These are phyloP conservation scores for Fusarium stilboides DNA, from an alignment of 2,329 filamentous ascomycete genomes.

Conservation along the genomic window DNA sequence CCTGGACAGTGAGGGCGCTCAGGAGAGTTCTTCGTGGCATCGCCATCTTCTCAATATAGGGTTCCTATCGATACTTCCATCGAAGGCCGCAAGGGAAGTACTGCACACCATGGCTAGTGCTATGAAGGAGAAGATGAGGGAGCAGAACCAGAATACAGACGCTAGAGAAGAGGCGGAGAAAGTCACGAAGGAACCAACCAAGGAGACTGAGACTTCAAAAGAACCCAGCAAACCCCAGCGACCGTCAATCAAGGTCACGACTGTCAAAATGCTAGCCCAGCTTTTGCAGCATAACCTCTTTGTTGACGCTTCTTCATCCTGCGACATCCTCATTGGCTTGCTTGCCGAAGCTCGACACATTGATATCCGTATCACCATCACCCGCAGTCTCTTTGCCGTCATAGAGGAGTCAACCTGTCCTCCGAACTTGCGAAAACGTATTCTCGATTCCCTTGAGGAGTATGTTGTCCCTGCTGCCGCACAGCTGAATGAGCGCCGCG, in stretches of 20 bases:
- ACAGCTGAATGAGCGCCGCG: constrained; percentile 51
- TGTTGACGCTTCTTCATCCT: constrained; percentile 46
- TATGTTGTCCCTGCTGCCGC: constrained; percentile 50
- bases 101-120: constrained; percentile 48
- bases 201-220: neutral
- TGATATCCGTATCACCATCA: constrained; percentile 52
- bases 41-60: constrained; percentile 48
- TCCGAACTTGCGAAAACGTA: constrained; percentile 24
- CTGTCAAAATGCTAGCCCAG: constrained; percentile 57
- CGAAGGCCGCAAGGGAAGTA: constrained; percentile 47
- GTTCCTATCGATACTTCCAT: constrained; percentile 50
- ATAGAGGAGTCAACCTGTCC: constrained; percentile 34
- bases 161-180: constrained; percentile 1
- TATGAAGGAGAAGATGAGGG: constrained; percentile 50
- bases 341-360: constrained; percentile 52
- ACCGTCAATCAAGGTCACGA: constrained; percentile 54
- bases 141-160: constrained; percentile 39
- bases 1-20: constrained; percentile 44
- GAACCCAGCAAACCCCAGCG: constrained; percentile 1
- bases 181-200: neutral
- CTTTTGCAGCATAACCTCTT: constrained; percentile 51
- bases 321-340: constrained; percentile 50
- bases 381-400: constrained; percentile 50
- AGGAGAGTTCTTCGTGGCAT: constrained; percentile 53
- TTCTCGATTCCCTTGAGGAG: constrained; percentile 49